Percentiles rank a stretch among this genome's conserved stretches.
phyloP scores from a whole-genome alignment of 2,329 filamentous ascomycete genomes.

The Sporothrix euskadiensis region DNA sequence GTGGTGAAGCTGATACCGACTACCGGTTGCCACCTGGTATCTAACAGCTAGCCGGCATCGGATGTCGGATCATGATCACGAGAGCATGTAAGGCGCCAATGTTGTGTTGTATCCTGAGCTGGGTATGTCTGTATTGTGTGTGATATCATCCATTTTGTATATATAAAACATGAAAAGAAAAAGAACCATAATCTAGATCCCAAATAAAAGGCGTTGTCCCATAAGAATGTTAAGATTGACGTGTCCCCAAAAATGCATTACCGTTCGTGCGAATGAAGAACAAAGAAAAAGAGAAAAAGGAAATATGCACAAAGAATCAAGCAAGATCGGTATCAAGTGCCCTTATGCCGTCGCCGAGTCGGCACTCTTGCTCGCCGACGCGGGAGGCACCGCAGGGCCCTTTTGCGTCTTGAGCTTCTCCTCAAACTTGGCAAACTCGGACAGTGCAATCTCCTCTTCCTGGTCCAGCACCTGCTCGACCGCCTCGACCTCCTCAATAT shows the following conservation, averaged over 20 bases:
- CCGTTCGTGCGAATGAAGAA: not conserved
- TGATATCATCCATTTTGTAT: constrained; percentile 12
- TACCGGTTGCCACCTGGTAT: not conserved
- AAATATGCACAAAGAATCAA: not conserved
- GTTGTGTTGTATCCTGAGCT: not conserved
- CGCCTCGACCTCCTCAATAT: constrained; percentile 93
- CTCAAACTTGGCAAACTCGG: constrained; percentile 93
- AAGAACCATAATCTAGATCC: not conserved
- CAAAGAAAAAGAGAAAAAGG: not conserved
- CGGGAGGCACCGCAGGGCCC: constrained; percentile 43
- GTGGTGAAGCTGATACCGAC: not conserved
- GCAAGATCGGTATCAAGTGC: not conserved
- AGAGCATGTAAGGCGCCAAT: no score
- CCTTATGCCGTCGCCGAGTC: constrained; percentile 29
- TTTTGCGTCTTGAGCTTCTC: constrained; percentile 69
- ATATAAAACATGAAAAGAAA: not conserved
- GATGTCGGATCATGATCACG: not conserved
- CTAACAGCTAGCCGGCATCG: not conserved
- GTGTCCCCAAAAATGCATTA: not conserved
- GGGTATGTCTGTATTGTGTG: not conserved
- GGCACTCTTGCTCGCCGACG: constrained; percentile 42
- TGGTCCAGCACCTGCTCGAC: constrained; percentile 88
- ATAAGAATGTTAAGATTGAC: not conserved
- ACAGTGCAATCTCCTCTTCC: constrained; percentile 83
- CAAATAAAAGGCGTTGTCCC: not conserved